phyloP scores from a whole-genome alignment of 2,329 filamentous ascomycete genomes.

The Plectosphaerella plurivora region DNA sequence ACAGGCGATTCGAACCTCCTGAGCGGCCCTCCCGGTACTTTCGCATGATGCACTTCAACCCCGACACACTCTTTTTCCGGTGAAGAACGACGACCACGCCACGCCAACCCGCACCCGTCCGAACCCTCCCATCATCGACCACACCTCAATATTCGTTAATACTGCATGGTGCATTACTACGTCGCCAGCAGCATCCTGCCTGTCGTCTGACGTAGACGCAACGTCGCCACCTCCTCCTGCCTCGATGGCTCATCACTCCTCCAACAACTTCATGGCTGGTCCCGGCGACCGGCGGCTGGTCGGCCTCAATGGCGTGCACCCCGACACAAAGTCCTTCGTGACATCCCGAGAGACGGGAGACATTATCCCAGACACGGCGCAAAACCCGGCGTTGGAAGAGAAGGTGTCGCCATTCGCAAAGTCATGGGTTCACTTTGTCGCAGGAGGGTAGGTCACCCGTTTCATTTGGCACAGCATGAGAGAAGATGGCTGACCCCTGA shows the following conservation, averaged over 20 bases:
- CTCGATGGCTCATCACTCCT: slow-evolving; percentile 27
- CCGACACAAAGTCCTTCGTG: slow-evolving; percentile 11
- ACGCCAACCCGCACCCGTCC: background rate
- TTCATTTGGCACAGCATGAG: background rate
- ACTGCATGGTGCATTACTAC: background rate
- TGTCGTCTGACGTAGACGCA: background rate
- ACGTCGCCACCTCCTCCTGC: background rate
- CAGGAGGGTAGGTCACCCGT: slow-evolving; percentile 66
- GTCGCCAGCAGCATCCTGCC: background rate
- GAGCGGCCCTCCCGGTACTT: background rate
- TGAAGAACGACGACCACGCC: background rate
- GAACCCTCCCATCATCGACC: too few relatives aligned
- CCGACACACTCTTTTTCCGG: background rate
- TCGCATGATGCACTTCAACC: background rate
- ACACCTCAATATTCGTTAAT: background rate
- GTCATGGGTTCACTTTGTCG: slow-evolving; percentile 89
- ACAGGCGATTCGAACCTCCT: slow-evolving; percentile 1
- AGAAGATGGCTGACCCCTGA: background rate
- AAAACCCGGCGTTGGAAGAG: slow-evolving; percentile 16
- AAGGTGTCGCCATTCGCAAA: slow-evolving; percentile 56
- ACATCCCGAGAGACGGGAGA: slow-evolving; percentile 57
- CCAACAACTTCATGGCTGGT: slow-evolving; percentile 19
- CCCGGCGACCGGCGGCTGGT: slow-evolving; percentile 21
- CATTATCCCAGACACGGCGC: slow-evolving; percentile 38
- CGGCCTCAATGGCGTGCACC: background rate